Evolutionary conservation across 2,329 filamentous ascomycete species (phyloP), one percentile per base, ranked within the genome.

Genomic region (Aspergillus neoniger): DNA sequence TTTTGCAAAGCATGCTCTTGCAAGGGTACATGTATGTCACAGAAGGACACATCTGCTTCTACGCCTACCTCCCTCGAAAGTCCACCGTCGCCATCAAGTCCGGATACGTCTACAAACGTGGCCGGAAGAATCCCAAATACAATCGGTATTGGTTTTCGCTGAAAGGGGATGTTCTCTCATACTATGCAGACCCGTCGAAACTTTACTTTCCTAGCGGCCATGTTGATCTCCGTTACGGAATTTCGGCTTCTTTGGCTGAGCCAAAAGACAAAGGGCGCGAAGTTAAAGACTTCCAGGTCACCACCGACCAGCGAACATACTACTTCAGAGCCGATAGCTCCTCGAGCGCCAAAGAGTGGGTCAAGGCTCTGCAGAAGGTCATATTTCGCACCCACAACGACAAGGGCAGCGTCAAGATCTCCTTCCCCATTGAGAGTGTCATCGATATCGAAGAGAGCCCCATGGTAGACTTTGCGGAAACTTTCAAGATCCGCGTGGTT

Each of bases 21-120:
- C 92, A 97, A 73, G 95, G 95, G 5, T 97, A 95, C 74, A 89
- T 99, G 84, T 98, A 98, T 78, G 91, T 99, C 71, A 98, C 95
- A 0, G 83, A 90, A 63, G 90, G 89, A 68, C 95, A 99, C 73
- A 90, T 98, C 63, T 97, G 93, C 78, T 99, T 98, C 75, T 98
- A 97, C 73, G 92, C 95, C 41, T 97, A 97, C 73, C 84, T 98
- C n/a, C 92, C 92, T 6, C 96, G 93, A 81, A 96, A 95, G 82
- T 87, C 90, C 55, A 86, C 91, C 67, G 83, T 88, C 57, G 85
- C 90, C 17, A 85, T 88, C 66, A 98, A 96, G 77, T 94, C 92
- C 1, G 94, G 95, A 1, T 92, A 94, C 71, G 81, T 99, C 2
- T 88, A 87, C 58, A 98, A 98, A 77, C 91, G 90, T 61, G 94